Percentiles rank a stretch among this genome's conserved stretches.
These are phyloP conservation scores for Chrysoporthe deuterocubensis DNA, from an alignment of 2,329 filamentous ascomycete species.

Conservation along the genomic window DNA sequence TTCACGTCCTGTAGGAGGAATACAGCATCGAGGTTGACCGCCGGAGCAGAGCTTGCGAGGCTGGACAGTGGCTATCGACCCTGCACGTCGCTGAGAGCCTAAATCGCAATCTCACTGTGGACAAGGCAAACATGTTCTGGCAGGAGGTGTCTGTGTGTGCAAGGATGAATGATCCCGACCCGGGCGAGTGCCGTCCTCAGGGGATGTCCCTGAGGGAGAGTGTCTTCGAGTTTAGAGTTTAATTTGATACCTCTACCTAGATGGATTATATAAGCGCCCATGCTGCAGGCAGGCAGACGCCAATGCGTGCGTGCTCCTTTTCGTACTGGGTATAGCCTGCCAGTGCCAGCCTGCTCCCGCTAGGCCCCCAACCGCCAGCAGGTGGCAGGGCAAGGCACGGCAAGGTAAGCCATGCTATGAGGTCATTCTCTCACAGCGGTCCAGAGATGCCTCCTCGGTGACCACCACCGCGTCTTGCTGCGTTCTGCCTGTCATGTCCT, in stretches of 20 bases:
- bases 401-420: slow-evolving; percentile 16
- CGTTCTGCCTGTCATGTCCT: slow-evolving; percentile 14
- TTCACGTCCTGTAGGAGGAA: not conserved
- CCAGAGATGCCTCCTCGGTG: not conserved
- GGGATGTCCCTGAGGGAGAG: not conserved
- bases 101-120: not conserved
- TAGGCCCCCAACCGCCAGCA: too few species aligned
- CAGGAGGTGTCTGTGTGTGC: not conserved
- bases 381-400: not conserved
- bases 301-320: not conserved
- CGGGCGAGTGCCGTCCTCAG: not conserved
- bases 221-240: too few species aligned
- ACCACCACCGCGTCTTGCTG: not conserved
- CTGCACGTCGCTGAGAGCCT: not conserved
- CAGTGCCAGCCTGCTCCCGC: not conserved
- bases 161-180: not conserved
- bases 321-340: too few species aligned
- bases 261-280: not conserved
- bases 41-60: not conserved
- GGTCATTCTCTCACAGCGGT: slow-evolving; percentile 15
- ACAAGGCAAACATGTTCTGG: not conserved
- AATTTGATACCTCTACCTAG: not conserved
- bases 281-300: not conserved
- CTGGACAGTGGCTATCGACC: not conserved
- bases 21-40: not conserved